Evolutionary conservation across 1,284 basidiomycete genomes (phyloP), one percentile per base, ranked within the genome.

Genomic region (Pyrrhoderma noxium): DNA sequence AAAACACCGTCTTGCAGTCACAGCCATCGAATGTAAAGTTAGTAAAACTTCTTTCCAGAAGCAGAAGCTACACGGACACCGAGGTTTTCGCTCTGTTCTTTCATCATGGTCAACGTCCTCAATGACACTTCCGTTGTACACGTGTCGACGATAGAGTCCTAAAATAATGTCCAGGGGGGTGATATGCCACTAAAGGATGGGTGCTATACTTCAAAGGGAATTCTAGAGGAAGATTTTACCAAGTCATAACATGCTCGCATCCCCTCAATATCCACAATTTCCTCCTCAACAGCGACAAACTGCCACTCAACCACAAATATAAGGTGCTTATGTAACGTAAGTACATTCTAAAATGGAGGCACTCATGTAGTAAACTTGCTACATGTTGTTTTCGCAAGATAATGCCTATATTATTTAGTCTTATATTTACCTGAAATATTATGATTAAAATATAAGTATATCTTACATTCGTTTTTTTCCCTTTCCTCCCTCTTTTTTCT

Each of bases 41-140:
- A 31, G 11, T 31, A 31, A 11, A 31, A 31, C 27, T 11, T 31
- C 27, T 11, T 31, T 31, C 11, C 27, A 5, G 11, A 31, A 31
- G 11, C 27, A 31, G 11, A 31, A 11, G 27, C 27, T 31, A 31
- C 27, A 31, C n/a, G n/a, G n/a, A n/a, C n/a, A n/a, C 16, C 47
- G 51, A 16, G 42, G 22, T 34, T 42, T 52, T 9, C 45, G 45
- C 14, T 44, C 46, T 45, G 39, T 52, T 21, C 38, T 52, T 21
- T 14, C 27, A 22, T 47, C 51, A 34, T 45, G n/a, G 40, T 14
- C 48, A 8, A 22, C 36, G 11, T 27, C 45, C 11, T 9, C 35
- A 14, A 18, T 45, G 44, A 34, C 34, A 23, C 16, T 42, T 27
- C 38, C 25, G 19, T 18, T 34, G 11, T 34, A 2, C n/a, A n/a